Evolutionary conservation across 2,329 filamentous ascomycete species (phyloP), one percentile per base, ranked within the genome.

Genomic region (Ophiocordyceps camponoti-saundersi): DNA sequence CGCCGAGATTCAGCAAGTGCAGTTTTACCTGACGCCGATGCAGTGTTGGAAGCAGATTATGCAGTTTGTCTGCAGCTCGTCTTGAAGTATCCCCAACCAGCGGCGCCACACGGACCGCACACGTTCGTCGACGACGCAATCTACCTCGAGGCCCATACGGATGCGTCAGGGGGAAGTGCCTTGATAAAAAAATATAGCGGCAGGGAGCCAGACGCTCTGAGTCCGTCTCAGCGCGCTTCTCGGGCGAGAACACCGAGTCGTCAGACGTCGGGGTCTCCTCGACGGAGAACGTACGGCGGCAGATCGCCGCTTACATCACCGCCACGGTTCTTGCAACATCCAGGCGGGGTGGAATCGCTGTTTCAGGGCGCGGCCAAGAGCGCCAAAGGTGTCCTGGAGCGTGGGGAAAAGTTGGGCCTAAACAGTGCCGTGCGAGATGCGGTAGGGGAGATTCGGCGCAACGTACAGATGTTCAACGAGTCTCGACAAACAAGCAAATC

Each of bases 91-190:
- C 87, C 87, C 2, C 68, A 77, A 1, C 82, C 82, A 2, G 57
- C 69, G 6, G 64, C 68, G 3, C 72, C 79, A 1, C 68, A 82
- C 52, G 77, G 79, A 0, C 82, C 89, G 16, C 77, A 83, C 53
- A 85, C 80, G 0, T 86, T 96, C 55, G 84, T 95, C 44, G 77
- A 86, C 48, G 92, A 98, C 62, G 92, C 88, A 1, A 61, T 92
- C 3, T 86, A 82, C 56, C 70, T 93, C 3, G 72, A 72, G 42
- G 70, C 79, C 40, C 80, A 89, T 56, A 70, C 84, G 32, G 72
- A 73, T 48, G 57, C 68, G 1, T 65, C 72, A 15, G 82, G 82
- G 6, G 83, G 82, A 12, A 70, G 73, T 20, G 67, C 73, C 10
- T 69, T 90, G 18, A 79, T 90, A 21, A 65, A 71, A 51, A 86